Base-by-base conservation (phyloP, 2,329 filamentous ascomycete genomes). In the Myriosclerotinia duriaeana region DNA sequence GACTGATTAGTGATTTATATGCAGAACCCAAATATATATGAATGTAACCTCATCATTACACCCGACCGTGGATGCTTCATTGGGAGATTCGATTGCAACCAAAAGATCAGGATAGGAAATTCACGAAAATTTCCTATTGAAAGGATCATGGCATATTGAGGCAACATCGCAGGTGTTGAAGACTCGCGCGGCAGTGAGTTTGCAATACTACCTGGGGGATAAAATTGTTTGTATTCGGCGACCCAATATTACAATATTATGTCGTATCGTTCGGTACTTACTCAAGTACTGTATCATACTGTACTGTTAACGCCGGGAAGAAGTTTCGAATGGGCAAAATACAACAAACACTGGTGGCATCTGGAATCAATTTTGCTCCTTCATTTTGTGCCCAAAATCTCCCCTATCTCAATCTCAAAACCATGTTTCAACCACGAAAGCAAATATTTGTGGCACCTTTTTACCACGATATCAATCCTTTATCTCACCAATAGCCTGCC, bases 381-480 rank as follows among this genome's bases (percentile, higher is more conserved):
- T n/a, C 6, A 42, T 26, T 5, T 56, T 56, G 20, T 36, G 6
- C 46, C 26, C 26, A 46, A 59, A 6, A 36, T 59, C 11, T 22
- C 20, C 22, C 46, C 42, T 22, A 11, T 59, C 42, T 59, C 17
- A 59, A 42, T 9, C 2, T n/a, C 22, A n/a, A 46, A 30, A 36
- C 26, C 56, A 59, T 26, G 26, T 34, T 48, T 36, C 12, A n/a
- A 59, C 53, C 53, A 56, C 53, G 53, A 56, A 55, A 55, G 36
- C 36, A 11, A 56, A 26, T 42, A n/a, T 42, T 26, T 26, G 53
- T 56, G 14, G 8, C 53, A 26, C 36, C n/a, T 14, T 26, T 11
- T 7, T 26, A 56, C 26, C 15, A 36, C 42, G 26, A 48, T 15
- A 48, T 22, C 3, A n/a, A 46, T 8, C 7, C 4, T 36, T 59